phyloP scores from a whole-genome alignment of 306 rosid genomes.

The Albizia julibrissin region DNA sequence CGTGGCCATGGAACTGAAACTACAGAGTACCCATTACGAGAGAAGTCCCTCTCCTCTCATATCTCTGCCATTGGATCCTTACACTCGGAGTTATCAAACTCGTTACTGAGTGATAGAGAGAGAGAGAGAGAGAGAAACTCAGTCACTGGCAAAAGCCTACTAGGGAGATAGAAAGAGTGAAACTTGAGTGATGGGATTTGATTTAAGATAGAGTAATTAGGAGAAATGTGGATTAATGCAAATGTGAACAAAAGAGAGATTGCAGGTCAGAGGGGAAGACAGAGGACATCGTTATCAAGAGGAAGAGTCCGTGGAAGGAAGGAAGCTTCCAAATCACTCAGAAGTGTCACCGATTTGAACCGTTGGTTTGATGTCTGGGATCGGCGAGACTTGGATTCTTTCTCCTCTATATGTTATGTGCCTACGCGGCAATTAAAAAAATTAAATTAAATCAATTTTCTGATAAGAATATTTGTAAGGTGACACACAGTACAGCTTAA shows the following conservation, averaged over 20 bases:
- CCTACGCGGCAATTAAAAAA: not conserved
- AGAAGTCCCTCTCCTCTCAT: not conserved
- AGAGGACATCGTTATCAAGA: conserved; percentile 16
- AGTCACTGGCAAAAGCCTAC: no score
- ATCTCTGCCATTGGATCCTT: conserved; percentile 7
- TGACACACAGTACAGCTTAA: not conserved
- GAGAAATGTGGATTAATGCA: not conserved
- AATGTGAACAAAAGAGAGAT: not conserved
- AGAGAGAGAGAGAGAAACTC: not conserved
- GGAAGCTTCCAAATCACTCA: conserved; percentile 44
- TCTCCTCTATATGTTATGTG: not conserved
- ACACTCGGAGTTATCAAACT: not conserved
- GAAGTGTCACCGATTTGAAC: conserved; percentile 2
- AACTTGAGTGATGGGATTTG: not conserved
- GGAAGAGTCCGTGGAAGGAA: conserved; percentile 23
- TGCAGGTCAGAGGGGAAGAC: not conserved
- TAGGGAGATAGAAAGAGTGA: no score
- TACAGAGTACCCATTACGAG: not conserved
- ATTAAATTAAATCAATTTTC: not conserved
- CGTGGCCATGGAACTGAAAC: conserved; percentile 30
- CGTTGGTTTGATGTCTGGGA: not conserved
- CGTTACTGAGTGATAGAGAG: not conserved
- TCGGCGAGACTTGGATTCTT: not conserved
- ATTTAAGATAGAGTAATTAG: not conserved
- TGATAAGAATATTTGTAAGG: not conserved